Percentiles rank a stretch among this genome's conserved stretches.
Evolutionary conservation across 768 basidiomycete species (phyloP).

Genomic region (Suillus subluteus): DNA sequence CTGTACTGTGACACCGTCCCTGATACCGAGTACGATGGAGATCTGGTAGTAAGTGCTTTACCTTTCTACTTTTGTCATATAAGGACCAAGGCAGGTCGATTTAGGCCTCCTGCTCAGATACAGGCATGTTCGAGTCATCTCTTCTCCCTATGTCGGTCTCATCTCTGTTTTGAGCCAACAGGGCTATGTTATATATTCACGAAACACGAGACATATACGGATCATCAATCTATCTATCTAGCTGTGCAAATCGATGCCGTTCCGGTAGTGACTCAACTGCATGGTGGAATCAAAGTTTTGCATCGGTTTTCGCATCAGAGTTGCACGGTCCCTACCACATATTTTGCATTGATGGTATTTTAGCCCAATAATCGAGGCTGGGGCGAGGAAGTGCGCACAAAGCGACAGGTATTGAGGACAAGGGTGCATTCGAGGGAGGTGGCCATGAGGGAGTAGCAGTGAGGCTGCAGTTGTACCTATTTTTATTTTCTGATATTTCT

Average conservation of each 20-base stretch:
- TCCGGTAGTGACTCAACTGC: background rate
- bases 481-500: background rate
- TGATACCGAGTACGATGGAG: background rate
- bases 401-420: background rate
- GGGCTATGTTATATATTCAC: background rate
- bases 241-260: background rate
- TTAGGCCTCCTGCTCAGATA: background rate
- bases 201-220: background rate
- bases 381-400: background rate
- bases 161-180: background rate
- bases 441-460: background rate
- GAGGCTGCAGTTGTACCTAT: background rate
- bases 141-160: background rate
- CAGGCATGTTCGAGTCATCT: background rate
- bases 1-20: no score
- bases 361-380: background rate
- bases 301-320: background rate
- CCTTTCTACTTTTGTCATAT: background rate
- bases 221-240: background rate
- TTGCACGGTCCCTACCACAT: background rate
- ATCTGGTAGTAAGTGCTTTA: background rate
- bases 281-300: background rate
- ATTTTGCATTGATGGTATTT: background rate
- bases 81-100: background rate
- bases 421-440: background rate